A percentile compares a stretch with the other conserved stretches of the same genome.
Conservation (phyloP, 2,329 filamentous ascomycete genomes). For the Cordyceps cateniannulata region DNA sequence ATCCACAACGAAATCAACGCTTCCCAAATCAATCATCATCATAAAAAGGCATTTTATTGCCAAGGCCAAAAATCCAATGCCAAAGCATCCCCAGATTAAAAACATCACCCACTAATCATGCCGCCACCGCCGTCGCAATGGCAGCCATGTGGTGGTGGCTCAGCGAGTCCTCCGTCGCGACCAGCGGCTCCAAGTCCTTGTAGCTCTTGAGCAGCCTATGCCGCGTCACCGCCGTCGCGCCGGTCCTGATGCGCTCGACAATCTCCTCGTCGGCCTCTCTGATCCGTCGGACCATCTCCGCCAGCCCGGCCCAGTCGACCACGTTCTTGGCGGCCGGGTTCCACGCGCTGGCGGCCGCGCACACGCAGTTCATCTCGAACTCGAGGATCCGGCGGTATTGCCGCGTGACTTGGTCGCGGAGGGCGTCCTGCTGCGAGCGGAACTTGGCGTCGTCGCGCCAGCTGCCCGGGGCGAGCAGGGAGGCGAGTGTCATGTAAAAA, state of each 20-base stretch:
- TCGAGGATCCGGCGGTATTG: slow-evolving; percentile 29
- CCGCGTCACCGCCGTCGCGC: background rate
- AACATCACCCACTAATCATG: background rate
- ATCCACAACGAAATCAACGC: background rate
- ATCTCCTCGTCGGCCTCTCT: slow-evolving; percentile 22
- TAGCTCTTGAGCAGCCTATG: background rate
- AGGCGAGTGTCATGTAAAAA: slow-evolving; percentile 28
- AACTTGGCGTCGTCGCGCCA: slow-evolving; percentile 19
- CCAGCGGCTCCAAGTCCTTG: slow-evolving; percentile 2
- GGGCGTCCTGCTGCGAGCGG: slow-evolving; percentile 16
- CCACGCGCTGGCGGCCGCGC: slow-evolving; percentile 31
- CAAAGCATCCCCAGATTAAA: no score
- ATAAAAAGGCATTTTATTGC: background rate
- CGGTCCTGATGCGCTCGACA: slow-evolving; percentile 17
- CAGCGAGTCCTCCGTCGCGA: background rate
- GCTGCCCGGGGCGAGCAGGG: slow-evolving; percentile 21
- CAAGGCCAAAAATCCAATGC: background rate
- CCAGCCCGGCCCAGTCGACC: slow-evolving; percentile 28
- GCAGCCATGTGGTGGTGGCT: slow-evolving; percentile 11
- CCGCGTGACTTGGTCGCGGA: slow-evolving; percentile 20
- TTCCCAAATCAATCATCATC: background rate
- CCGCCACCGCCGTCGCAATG: slow-evolving; percentile 6
- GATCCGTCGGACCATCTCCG: slow-evolving; percentile 21
- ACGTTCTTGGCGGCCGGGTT: slow-evolving; percentile 31
- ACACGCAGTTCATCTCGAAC: slow-evolving; percentile 35